These are phyloP conservation scores for Aspergillus sp. DNA, from an alignment of 2,329 filamentous ascomycete species.

Conservation along the genomic window DNA sequence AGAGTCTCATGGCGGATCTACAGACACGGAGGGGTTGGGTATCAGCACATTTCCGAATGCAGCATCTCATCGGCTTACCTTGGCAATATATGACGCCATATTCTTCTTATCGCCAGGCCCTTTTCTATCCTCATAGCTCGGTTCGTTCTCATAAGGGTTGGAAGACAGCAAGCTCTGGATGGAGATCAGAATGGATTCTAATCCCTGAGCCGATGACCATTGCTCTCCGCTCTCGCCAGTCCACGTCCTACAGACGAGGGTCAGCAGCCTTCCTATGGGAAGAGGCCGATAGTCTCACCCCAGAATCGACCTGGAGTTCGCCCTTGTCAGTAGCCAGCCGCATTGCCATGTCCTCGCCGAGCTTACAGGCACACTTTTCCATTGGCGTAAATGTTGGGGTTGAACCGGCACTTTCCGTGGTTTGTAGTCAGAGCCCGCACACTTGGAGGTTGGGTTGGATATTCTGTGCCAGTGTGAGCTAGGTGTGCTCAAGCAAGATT, in stretches of 20 bases:
- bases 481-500: not conserved
- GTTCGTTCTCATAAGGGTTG: slow-evolving; percentile 94
- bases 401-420: slow-evolving; percentile 78
- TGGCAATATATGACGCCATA: slow-evolving; percentile 66
- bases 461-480: slow-evolving; percentile 50
- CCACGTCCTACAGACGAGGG: slow-evolving; percentile 65
- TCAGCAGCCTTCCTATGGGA: slow-evolving; percentile 6
- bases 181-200: slow-evolving; percentile 88
- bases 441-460: slow-evolving; percentile 57
- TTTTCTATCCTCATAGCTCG: slow-evolving; percentile 74
- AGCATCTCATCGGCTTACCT: slow-evolving; percentile 47
- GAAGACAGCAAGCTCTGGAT: slow-evolving; percentile 93
- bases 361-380: slow-evolving; percentile 88
- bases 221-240: slow-evolving; percentile 80
- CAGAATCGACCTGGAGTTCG: slow-evolving; percentile 61
- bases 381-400: slow-evolving; percentile 87
- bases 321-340: slow-evolving; percentile 13
- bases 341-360: no score
- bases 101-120: slow-evolving; percentile 59
- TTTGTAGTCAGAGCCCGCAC: slow-evolving; percentile 76
- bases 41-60: no score
- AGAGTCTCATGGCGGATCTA: slow-evolving; percentile 87
- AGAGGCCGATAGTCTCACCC: slow-evolving; percentile 47
- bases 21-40: slow-evolving; percentile 1
- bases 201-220: slow-evolving; percentile 91